Evolutionary conservation across 306 rosid species (phyloP).

Genomic region (Ormosia emarginata): DNA sequence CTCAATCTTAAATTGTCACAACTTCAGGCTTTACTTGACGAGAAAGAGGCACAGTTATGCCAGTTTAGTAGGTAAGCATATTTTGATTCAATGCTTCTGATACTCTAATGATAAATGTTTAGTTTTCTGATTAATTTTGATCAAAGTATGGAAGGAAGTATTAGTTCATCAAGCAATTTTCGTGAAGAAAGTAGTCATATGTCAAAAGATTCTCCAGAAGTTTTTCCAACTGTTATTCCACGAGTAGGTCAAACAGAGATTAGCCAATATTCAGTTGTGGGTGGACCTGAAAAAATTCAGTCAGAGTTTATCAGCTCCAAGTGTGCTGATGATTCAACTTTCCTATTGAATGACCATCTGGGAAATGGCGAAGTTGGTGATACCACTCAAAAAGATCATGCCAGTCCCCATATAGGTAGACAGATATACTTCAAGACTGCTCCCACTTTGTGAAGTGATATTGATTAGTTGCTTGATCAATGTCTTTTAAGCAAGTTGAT

Average conservation of each 20-base stretch:
- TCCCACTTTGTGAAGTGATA: slow-evolving; percentile 16
- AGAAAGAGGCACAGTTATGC: slow-evolving; percentile 65
- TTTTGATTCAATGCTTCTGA: background rate
- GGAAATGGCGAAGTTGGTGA: slow-evolving; percentile 44
- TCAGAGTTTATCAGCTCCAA: slow-evolving; percentile 36
- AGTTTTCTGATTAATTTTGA: slow-evolving; percentile 19
- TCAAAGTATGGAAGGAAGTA: slow-evolving; percentile 51
- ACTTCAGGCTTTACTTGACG: slow-evolving; percentile 81
- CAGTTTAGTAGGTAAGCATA: slow-evolving; percentile 60
- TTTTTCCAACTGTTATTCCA: slow-evolving; percentile 24
- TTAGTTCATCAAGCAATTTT: slow-evolving; percentile 42
- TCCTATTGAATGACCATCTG: slow-evolving; percentile 21
- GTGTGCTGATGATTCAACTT: slow-evolving; percentile 35
- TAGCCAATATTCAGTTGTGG: slow-evolving; percentile 41
- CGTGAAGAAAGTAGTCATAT: slow-evolving; percentile 49
- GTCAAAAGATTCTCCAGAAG: slow-evolving; percentile 44
- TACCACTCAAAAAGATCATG: slow-evolving; percentile 42
- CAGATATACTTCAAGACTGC: slow-evolving; percentile 14
- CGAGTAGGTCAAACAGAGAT: slow-evolving; percentile 36
- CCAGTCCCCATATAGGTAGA: slow-evolving; percentile 38
- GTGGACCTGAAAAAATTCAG: slow-evolving; percentile 35
- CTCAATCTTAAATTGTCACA: slow-evolving; percentile 73
- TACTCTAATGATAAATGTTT: background rate
- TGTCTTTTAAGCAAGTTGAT: slow-evolving; percentile 14
- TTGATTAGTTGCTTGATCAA: slow-evolving; percentile 8